Evolutionary conservation across 2,329 filamentous ascomycete genomes (phyloP).

Genomic region (Aspergillus sp.): DNA sequence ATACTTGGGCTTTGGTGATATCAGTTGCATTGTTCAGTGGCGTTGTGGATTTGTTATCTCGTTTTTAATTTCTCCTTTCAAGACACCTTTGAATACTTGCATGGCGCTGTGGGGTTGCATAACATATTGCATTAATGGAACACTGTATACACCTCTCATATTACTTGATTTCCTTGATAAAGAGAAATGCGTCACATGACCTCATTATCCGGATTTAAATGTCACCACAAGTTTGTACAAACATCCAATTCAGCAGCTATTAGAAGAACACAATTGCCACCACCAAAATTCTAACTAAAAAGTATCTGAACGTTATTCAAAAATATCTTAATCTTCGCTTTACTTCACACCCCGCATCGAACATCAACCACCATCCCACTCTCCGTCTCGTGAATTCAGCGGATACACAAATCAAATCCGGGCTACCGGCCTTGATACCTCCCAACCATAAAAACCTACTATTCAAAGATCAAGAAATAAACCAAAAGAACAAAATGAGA

Average conservation of each 20-base stretch:
- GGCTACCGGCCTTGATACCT: not conserved
- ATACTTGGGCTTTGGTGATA: conserved; percentile 1
- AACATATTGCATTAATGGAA: not conserved
- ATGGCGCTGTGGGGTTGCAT: conserved; percentile 3
- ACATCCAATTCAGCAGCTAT: too few relatives aligned
- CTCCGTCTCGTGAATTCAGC: not conserved
- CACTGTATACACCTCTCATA: not conserved
- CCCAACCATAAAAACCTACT: not conserved
- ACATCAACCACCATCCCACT: not conserved
- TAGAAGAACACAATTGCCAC: too few relatives aligned
- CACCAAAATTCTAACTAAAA: too few relatives aligned
- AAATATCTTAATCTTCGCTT: too few relatives aligned
- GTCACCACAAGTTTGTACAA: too few relatives aligned
- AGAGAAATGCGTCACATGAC: not conserved
- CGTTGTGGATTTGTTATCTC: conserved; percentile 2
- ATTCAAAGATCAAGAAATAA: conserved; percentile 4
- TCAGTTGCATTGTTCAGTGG: conserved; percentile 9
- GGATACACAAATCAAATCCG: not conserved
- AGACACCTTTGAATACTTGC: conserved; percentile 4
- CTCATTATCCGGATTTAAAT: not conserved
- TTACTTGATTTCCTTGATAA: not conserved
- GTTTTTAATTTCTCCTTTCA: not conserved
- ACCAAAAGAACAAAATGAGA: conserved; percentile 28
- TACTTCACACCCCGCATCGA: too few relatives aligned
- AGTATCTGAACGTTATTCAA: too few relatives aligned